Conservation (phyloP, 345 rosid genomes). For the Rhodamnia rubescens region DNA sequence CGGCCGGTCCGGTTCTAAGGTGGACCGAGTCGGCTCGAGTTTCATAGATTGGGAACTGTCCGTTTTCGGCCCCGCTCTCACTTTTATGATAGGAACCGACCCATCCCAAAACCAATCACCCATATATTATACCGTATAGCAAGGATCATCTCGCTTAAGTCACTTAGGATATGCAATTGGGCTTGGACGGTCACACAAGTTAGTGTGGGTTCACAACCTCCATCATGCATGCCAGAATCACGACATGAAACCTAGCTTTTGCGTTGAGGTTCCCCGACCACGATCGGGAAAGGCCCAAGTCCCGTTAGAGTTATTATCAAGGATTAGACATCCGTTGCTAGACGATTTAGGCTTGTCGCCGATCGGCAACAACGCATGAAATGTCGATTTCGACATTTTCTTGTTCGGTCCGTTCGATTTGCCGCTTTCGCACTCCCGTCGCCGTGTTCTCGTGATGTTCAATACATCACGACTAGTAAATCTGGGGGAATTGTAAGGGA, state of each 20-base stretch:
- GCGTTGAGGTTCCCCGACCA: not conserved
- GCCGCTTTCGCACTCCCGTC: not conserved
- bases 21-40: rapidly evolving
- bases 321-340: not conserved
- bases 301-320: not conserved
- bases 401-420: not conserved
- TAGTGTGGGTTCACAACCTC: not conserved
- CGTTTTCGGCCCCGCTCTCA: rapidly evolving
- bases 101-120: not conserved
- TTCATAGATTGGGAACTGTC: rapidly evolving
- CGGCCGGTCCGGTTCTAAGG: rapidly evolving
- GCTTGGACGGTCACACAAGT: not conserved
- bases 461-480: not conserved
- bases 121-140: not conserved
- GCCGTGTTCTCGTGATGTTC: not conserved
- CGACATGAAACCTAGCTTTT: not conserved
- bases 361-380: not conserved
- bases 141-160: not conserved
- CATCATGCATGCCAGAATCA: not conserved
- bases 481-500: not conserved
- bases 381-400: not conserved
- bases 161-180: not conserved
- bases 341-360: not conserved
- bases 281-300: not conserved
- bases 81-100: not conserved